Base-by-base conservation (phyloP, 805 yeast species). In the Tetrapisispora phaffii region DNA sequence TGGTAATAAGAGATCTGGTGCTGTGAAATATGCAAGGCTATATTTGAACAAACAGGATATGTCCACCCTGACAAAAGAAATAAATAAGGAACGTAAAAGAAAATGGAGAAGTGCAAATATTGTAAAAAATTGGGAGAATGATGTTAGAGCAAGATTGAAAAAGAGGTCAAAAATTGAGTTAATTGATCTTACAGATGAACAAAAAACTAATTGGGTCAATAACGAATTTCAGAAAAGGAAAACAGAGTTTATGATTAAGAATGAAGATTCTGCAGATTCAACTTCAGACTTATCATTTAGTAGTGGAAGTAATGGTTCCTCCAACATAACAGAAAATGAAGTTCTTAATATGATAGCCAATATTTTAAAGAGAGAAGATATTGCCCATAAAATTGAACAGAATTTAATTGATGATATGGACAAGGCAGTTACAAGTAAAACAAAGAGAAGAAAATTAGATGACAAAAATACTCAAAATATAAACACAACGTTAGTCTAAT, bases 121-220 rank as follows among this genome's bases (percentile, higher is more conserved):
- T 8, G 82, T 82, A 48, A 72, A 93, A 51, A 89, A 89, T 62
- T 82, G 85, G 66, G 96, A 88, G 60, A 82, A 86, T 55, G 97
- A 90, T 58, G 68, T 90, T 44, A 72, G 95, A 43, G 77, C 85
- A 0, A 70, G 97, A 45, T 80, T 90, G 19, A 73, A 76, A 50
- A 82, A 81, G 51, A 70, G 93, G 34, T 96, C 97, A 0, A 69
- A 67, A 33, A 66, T 64, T 17, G 65, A 82, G 52, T 88, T 77
- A 65, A 24, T 65, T 0, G 79, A 77, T 7, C 13, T 31, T 12
- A 44, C 44, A 1, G 65, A 81, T 10, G 71, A 67, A 9, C 77
- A 73, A 38, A 75, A 77, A 50, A 71, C 70, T 44, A 68, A 72
- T 34, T 90, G 97, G 97, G 73, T 85, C 31, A 82, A 79, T 32